Percentiles rank a stretch among this genome's conserved stretches.
Evolutionary conservation across 345 rosid genomes (phyloP).

Genomic region (Brassica carinata): DNA sequence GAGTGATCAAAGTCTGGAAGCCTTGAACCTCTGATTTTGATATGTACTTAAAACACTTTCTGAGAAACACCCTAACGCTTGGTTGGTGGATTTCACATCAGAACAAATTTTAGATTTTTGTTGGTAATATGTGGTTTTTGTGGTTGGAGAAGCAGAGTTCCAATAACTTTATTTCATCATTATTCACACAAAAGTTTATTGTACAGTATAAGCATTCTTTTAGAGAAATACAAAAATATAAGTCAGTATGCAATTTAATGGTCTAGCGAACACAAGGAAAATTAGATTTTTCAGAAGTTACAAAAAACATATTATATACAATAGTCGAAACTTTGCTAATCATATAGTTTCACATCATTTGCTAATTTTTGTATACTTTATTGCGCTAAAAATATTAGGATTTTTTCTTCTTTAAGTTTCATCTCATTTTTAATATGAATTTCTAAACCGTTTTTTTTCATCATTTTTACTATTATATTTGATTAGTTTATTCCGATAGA

Average conservation of each 20-base stretch:
- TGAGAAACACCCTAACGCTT: conserved; percentile 12
- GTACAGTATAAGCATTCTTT: neutral
- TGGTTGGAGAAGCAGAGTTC: conserved; percentile 21
- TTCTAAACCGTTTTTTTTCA: neutral
- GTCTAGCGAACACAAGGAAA: neutral
- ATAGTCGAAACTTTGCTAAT: neutral
- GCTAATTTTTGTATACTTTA: neutral
- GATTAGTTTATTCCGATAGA: neutral
- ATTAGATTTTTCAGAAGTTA: neutral
- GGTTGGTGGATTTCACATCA: conserved; percentile 43
- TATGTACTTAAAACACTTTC: conserved; percentile 36
- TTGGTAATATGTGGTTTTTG: conserved; percentile 20
- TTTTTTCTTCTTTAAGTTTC: neutral
- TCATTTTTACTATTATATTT: neutral
- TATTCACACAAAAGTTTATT: neutral
- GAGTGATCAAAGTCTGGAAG: conserved; percentile 15
- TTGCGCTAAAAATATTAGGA: neutral
- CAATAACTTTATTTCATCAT: conserved; percentile 13
- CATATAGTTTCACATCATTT: neutral
- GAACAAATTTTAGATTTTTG: conserved; percentile 17
- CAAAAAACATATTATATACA: neutral
- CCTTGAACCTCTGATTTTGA: conserved; percentile 34
- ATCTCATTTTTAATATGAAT: neutral
- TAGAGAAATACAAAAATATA: neutral
- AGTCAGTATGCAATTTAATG: neutral